Evolutionary conservation across 1,284 basidiomycete species (phyloP), one percentile per base, ranked within the genome.

Genomic region (Trichosporon sp.): DNA sequence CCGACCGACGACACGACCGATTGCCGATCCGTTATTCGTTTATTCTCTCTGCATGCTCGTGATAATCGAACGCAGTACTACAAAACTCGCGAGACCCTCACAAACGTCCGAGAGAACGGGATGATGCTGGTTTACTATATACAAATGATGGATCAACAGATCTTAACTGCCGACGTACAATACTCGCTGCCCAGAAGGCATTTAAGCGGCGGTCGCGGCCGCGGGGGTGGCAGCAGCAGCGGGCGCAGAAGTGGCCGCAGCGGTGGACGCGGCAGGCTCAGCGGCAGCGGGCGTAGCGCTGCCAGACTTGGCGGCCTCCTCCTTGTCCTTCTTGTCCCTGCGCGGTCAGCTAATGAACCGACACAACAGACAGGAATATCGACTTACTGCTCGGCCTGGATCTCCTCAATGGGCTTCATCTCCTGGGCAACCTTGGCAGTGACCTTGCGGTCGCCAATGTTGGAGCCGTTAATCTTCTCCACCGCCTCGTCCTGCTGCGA

Each of bases 401-500:
- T 74, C 67, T 71, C 74, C 73, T 82, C 81, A 32, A 79, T 76
- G 4, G 78, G 76, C 76, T 81, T 81, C 79, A 84, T 80, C 77
- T 83, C 81, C 70, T 83, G 81, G 48, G 93, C 93, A 77, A 96
- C 86, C 87, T 94, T 95, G 86, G 95, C 92, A 70, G 91, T 92
- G 80, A 96, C 90, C 76, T 88, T 82, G 77, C 93, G 87, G 70
- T 92, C 92, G 65, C 88, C 90, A 72, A 96, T 85, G 73, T 94
- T 90, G 84, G 92, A 92, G 82, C 91, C 92, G 78, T 94, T 87
- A 76, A 93, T 88, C 76, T 89, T 88, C 68, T 84, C 79, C 75
- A 96, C 91, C 56, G 93, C 94, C 86, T 93, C 92, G 82, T 90
- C 84, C 86, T 96, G 94, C 84, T 93, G 89, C 76, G 89, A 90